phyloP scores from a whole-genome alignment of 805 yeast genomes.

The Lipomyces japonicus region DNA sequence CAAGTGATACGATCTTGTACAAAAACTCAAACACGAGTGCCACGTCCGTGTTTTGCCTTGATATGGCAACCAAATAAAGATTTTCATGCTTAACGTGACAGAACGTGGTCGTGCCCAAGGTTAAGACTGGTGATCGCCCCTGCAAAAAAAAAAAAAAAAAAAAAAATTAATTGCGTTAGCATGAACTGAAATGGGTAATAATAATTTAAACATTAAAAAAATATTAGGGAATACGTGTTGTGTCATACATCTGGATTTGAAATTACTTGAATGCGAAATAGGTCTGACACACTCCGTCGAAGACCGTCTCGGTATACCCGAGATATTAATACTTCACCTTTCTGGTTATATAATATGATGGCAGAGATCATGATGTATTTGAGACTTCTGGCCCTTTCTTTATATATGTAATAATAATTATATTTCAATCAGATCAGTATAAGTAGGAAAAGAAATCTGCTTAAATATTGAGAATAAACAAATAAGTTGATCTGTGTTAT shows the following conservation, averaged over 20 bases:
- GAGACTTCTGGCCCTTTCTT: too few species aligned
- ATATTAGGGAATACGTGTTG: not conserved
- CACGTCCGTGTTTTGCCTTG: constrained; percentile 84
- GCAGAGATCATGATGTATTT: constrained; percentile 68
- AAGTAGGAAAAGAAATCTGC: too few species aligned
- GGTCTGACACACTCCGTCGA: constrained; percentile 74
- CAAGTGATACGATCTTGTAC: constrained; percentile 54
- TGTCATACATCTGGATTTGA: constrained; percentile 49
- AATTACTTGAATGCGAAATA: constrained; percentile 89
- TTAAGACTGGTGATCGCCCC: constrained; percentile 66
- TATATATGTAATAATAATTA: too few species aligned
- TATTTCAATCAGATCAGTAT: too few species aligned
- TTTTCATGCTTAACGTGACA: constrained; percentile 61
- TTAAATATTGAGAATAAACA: too few species aligned
- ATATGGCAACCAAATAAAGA: constrained; percentile 83
- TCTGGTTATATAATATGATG: constrained; percentile 67
- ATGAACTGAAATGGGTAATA: not conserved
- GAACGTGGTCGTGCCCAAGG: constrained; percentile 90
- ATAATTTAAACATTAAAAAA: not conserved
- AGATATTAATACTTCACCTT: constrained; percentile 81
- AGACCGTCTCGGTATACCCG: constrained; percentile 70
- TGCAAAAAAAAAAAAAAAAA: too few species aligned
- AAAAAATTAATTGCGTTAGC: constrained; percentile 3
- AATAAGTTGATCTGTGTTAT: too few species aligned
- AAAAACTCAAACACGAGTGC: constrained; percentile 75